phyloP scores from a whole-genome alignment of 306 rosid genomes.

The Quercus agrifolia region DNA sequence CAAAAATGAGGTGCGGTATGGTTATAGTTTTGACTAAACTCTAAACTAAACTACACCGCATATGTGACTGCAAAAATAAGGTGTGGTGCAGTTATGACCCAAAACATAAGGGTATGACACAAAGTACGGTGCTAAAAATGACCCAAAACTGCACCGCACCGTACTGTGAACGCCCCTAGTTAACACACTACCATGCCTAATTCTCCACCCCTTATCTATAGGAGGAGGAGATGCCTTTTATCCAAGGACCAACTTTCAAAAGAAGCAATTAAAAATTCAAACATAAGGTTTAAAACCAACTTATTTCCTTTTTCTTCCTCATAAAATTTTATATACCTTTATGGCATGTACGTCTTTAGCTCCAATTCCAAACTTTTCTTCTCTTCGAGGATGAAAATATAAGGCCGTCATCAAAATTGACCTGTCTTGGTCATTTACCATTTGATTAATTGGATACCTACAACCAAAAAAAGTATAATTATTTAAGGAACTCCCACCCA shows the following conservation, averaged over 20 bases:
- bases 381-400: slow-evolving; percentile 62
- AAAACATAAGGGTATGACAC: too few relatives aligned
- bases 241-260: neutral
- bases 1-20: too few relatives aligned
- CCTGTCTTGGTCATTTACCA: slow-evolving; percentile 54
- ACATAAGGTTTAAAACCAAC: neutral
- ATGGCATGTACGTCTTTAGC: slow-evolving; percentile 28
- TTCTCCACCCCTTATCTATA: neutral
- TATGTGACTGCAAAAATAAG: too few relatives aligned
- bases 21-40: too few relatives aligned
- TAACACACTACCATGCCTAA: too few relatives aligned
- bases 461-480: slow-evolving; percentile 23
- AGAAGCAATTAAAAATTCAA: neutral
- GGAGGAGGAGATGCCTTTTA: neutral
- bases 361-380: slow-evolving; percentile 66
- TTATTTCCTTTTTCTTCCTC: neutral
- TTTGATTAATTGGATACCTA: slow-evolving; percentile 60
- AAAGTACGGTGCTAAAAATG: too few relatives aligned
- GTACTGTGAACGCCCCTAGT: too few relatives aligned
- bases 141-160: rapidly evolving
- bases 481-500: slow-evolving; percentile 10
- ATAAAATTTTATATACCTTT: slow-evolving; percentile 45
- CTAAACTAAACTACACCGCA: too few relatives aligned
- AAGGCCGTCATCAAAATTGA: slow-evolving; percentile 53
- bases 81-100: too few relatives aligned